phyloP scores from a whole-genome alignment of 805 yeast species.

The Wickerhamomyces sydowiorum region DNA sequence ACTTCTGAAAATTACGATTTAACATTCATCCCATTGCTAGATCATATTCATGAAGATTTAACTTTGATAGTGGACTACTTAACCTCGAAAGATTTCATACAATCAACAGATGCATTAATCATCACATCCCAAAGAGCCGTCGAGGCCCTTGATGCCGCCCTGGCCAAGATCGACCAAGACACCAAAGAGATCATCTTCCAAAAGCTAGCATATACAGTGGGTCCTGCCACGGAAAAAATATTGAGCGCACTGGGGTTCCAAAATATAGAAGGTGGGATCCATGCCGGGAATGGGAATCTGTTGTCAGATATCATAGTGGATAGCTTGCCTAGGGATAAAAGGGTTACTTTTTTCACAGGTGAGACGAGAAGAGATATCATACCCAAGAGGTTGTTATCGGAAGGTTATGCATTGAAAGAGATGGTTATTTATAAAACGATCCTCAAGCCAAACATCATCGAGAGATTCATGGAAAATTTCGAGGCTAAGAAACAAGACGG shows the following conservation, averaged over 20 bases:
- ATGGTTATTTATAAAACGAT: conserved; percentile 66
- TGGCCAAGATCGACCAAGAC: conserved; percentile 14
- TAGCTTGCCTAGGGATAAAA: conserved; percentile 17
- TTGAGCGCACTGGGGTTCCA: conserved; percentile 57
- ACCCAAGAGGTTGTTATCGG: conserved; percentile 48
- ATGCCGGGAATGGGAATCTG: conserved; percentile 76
- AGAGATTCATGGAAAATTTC: conserved; percentile 25
- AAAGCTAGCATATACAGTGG: conserved; percentile 77
- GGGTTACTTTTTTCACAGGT: conserved; percentile 76
- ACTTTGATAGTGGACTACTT: conserved; percentile 39
- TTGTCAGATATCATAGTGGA: conserved; percentile 59
- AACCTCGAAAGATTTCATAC: conserved; percentile 34
- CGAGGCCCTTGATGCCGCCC: conserved; percentile 56
- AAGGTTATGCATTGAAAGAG: conserved; percentile 47
- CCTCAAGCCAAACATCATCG: conserved; percentile 39
- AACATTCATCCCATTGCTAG: conserved; percentile 66
- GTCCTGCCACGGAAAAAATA: conserved; percentile 76
- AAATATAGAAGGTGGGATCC: conserved; percentile 62
- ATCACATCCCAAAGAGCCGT: conserved; percentile 92
- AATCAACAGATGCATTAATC: conserved; percentile 46
- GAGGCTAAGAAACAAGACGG: conserved; percentile 7
- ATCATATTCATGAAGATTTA: conserved; percentile 53
- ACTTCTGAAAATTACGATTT: conserved; percentile 32
- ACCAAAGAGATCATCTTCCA: conserved; percentile 26
- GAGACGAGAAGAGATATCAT: conserved; percentile 77